phyloP scores from a whole-genome alignment of 2,329 filamentous ascomycete genomes.

The Claviceps quebecensis region DNA sequence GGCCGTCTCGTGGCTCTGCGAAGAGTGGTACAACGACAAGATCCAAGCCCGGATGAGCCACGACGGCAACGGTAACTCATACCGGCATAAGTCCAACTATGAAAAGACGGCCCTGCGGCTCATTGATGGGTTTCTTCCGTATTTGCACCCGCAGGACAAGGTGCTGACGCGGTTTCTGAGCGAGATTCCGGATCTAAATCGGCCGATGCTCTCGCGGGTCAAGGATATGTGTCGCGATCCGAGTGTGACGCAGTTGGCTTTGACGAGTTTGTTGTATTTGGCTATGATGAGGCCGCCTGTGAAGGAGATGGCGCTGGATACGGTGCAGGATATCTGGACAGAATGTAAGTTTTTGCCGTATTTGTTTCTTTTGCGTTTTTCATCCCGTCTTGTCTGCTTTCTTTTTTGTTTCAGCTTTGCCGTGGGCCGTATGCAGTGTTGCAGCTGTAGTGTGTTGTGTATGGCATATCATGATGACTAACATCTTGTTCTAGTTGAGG shows the following conservation, averaged over 20 bases:
- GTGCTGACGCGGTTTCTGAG: constrained; percentile 81
- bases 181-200: constrained; percentile 71
- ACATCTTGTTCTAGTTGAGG: constrained; percentile 33
- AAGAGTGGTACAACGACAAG: constrained; percentile 94
- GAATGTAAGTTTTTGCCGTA: constrained; percentile 37
- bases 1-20: constrained; percentile 85
- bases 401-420: background rate
- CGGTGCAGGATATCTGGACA: constrained; percentile 51
- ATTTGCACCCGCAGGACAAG: constrained; percentile 83
- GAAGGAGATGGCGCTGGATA: constrained; percentile 47
- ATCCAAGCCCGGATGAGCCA: constrained; percentile 25
- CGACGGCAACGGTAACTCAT: constrained; percentile 18
- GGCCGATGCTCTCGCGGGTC: constrained; percentile 58
- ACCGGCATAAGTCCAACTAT: constrained; percentile 64
- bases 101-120: constrained; percentile 65
- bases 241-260: constrained; percentile 45
- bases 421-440: no score
- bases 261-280: constrained; percentile 52
- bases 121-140: constrained; percentile 80
- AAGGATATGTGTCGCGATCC: constrained; percentile 53
- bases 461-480: background rate
- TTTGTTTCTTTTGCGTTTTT: background rate
- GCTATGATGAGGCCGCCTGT: constrained; percentile 55
- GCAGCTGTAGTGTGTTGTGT: background rate
- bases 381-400: background rate